Base-by-base conservation (phyloP, 2,329 filamentous ascomycete genomes). In the Dothideomycetes sp. region DNA sequence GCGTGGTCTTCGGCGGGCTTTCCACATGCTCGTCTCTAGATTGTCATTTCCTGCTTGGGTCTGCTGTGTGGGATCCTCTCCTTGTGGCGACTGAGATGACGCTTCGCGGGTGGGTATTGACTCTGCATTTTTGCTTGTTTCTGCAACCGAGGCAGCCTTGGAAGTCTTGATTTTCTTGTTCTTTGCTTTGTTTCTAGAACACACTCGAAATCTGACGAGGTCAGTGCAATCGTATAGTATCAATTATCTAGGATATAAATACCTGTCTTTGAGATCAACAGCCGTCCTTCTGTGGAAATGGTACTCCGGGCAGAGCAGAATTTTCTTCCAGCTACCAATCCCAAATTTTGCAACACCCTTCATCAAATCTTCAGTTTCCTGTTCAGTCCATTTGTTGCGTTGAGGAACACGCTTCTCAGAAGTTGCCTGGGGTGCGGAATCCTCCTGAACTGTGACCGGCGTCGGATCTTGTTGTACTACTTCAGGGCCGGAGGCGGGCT, bases 291-390 rank as follows among this genome's bases (percentile, higher is more conserved):
- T 64, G 45, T 74, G 65, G 52, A 81, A 80, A 3, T 60, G 61
- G 44, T 74, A 71, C 23, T 76, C 71, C 12, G 69, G 56, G 47
- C 73, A 70, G 3, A 71, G 63, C 18, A 79, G 54, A 13, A 81
- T 80, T 47, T 70, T 70, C 42, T 76, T 80, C 77, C 77, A 81
- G 47, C 69, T 77, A 3, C 77, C 77, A 45, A 79, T 73, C 2
- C 76, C 77, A 50, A 74, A 78, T 46, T 67, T 71, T 25, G 70
- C 65, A 7, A 79, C 76, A 0, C 77, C 77, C 43, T 68, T 62
- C 10, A 80, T 60, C 18, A 81, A 55, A 47, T 72, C 64, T 19
- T 63, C 64, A 1, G 76, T 80, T 55, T 81, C 77, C 47, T 75
- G 63, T n/a, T 78, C 70, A 1, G 71, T 71, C 77, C 77, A 81